Base-by-base conservation (phyloP, 169 alveolate genomes). In the Babesia divergens region DNA sequence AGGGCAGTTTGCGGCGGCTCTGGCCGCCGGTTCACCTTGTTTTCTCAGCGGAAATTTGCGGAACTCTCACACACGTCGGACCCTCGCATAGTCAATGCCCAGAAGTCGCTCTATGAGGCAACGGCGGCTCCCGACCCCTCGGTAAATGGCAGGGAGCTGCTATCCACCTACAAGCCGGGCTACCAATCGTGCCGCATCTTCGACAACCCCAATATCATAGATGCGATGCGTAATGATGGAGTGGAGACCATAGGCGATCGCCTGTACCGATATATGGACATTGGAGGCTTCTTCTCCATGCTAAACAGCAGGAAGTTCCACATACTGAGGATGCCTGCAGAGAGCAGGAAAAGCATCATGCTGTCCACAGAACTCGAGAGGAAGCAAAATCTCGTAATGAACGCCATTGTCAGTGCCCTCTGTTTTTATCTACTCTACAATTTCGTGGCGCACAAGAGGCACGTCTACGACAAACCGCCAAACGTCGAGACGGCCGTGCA, bases 131-230 rank as follows among this genome's bases (percentile, higher is more conserved):
- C 85, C 18, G 26, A 59, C 29, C 77, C 69, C 28, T 4, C 53
- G 6, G 65, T 76, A 31, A 28, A 38, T 34, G 68, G 68, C 37
- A 49, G 34, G 14, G 31, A 40, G 20, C 54, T 65, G 35, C 70
- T 67, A 18, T 13, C 54, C 43, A 18, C 40, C 24, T 52, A 76
- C 60, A 13, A 65, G 35, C 77, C 74, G 14, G 85, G 85, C 8
- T 62, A 53, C 64, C 52, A 76, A 49, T 76, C 85, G 7, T 76
- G 85, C 43, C 68, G 85, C 24, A 76, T 79, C 14, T 79, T 79
- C 40, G 82, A 79, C 65, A 79, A 79, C 70, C 87, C 87, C 13
- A 79, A 79, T 76, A 69, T 79, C 56, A 46, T 79, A 5, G 59
- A 59, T 35, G 71, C 44, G 14, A 29, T 60, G 3, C 51, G 65